A percentile compares a stretch with the other conserved stretches of the same genome.
Evolutionary conservation across 2,329 filamentous ascomycete genomes (phyloP).

Genomic region (Cyphellophora europaea): DNA sequence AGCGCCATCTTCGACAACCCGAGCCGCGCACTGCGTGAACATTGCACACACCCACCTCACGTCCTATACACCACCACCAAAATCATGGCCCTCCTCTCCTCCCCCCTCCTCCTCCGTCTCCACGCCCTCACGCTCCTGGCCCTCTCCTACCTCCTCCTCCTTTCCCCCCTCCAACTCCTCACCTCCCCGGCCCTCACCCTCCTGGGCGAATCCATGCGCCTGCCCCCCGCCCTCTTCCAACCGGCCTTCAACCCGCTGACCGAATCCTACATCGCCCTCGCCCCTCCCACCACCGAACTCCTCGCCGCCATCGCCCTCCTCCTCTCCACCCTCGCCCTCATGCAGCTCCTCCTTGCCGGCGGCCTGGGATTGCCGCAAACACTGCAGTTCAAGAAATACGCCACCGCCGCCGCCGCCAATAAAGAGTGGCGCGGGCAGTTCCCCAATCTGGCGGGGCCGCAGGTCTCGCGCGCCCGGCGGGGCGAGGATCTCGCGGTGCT

Average conservation of each 20-base stretch:
- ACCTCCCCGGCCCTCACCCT: conserved; percentile 15
- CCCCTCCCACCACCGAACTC: conserved; percentile 9
- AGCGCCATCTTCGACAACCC: too few relatives aligned
- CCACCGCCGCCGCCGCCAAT: neutral
- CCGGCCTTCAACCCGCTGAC: neutral
- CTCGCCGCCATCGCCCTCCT: conserved; percentile 12
- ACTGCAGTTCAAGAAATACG: neutral
- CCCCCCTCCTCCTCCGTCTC: conserved; percentile 13
- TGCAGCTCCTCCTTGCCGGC: conserved; percentile 14
- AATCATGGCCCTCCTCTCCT: conserved; percentile 19
- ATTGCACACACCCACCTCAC: too few relatives aligned
- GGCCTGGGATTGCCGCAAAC: conserved; percentile 7
- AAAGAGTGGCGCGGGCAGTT: too few relatives aligned
- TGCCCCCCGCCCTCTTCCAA: conserved; percentile 12
- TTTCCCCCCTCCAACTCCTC: conserved; percentile 10
- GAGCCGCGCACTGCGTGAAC: too few relatives aligned
- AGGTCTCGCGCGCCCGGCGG: neutral
- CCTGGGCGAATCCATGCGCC: conserved; percentile 16
- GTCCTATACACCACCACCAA: too few relatives aligned
- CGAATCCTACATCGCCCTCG: neutral
- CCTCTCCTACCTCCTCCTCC: conserved; percentile 14
- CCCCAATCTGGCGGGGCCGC: neutral
- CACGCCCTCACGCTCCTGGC: conserved; percentile 12
- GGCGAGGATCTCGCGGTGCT: conserved; percentile 15
- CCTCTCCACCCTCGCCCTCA: conserved; percentile 9